Base-by-base conservation (phyloP, 331 rosid species). In the Rosa hybrid region DNA sequence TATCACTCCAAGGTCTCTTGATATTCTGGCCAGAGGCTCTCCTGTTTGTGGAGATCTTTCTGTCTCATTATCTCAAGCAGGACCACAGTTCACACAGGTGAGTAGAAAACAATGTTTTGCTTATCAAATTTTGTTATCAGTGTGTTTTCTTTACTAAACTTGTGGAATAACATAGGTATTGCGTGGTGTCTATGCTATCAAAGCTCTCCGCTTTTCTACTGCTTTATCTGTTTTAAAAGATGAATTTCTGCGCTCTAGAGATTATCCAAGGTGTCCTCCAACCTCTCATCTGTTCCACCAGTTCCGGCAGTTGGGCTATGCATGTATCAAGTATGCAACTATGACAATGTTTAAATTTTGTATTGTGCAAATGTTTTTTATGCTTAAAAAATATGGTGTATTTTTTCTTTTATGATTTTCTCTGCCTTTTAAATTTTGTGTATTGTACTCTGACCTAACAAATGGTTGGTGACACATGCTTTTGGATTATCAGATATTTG, bases 21-120 rank as follows among this genome's bases (percentile, higher is more conserved):
- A 93, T 87, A 91, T 96, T 84, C 96, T 96, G 71, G 90, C 99
- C 80, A 88, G 96, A 81, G 99, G 99, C 69, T 87, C 99, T 81
- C 98, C 98, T 74, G 97, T 96, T 80, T 96, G 99, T 88, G 99
- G 99, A 84, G 99, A 96, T 86, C 92, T 96, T 84, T 95, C 99
- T 67, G 98, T 96, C 83, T 89, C 99, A 83, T 88, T 96, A 78
- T 93, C 99, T 76, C 99, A 96, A 86, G 92, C 98, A 49, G 97
- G 99, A 77, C 99, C 99, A 68, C 99, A 96, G 83, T 96, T 96
- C 89, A 89, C 97, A 68, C 99, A 96, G 92, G 99, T 89, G 60
- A 85, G 89, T 78, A 74, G 77, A 81, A 63, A 77, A 82, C 54
- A 44, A 71, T 78, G 16, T 78, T 48, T 50, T 46, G 27, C 71